A percentile compares a stretch with the other conserved stretches of the same genome.
phyloP scores from a whole-genome alignment of 495 filamentous ascomycete species.

The Neurospora sp. region DNA sequence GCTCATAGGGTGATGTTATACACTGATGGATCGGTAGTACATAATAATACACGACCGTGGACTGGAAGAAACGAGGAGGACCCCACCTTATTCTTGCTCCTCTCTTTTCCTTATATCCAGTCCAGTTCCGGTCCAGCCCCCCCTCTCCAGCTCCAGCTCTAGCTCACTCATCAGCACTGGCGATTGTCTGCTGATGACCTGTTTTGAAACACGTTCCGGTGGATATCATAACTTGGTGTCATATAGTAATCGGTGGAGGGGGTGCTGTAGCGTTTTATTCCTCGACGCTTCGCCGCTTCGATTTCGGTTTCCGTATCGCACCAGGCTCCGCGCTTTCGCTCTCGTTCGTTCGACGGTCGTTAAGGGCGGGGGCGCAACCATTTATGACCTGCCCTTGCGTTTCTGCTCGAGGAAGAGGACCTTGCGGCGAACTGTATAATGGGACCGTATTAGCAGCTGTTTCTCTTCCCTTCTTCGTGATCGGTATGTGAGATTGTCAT shows the following conservation, averaged over 20 bases:
- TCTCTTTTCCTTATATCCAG: neutral
- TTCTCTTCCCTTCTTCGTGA: neutral
- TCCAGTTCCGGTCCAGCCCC: neutral
- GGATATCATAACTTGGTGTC: neutral
- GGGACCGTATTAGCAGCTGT: neutral
- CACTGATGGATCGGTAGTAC: conserved; percentile 11
- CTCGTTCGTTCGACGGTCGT: neutral
- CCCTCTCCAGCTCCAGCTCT: neutral
- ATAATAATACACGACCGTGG: conserved; percentile 4
- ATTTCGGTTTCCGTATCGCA: neutral
- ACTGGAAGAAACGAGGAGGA: neutral
- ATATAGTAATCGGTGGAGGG: neutral
- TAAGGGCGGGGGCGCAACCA: neutral
- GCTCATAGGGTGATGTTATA: conserved; percentile 2
- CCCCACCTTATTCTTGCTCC: neutral
- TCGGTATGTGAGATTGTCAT: too few relatives aligned
- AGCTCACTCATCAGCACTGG: neutral
- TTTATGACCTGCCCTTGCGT: conserved; percentile 34
- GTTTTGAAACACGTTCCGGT: neutral
- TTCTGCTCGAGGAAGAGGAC: conserved; percentile 91
- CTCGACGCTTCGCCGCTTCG: neutral
- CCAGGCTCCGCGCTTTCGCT: neutral
- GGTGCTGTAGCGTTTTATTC: neutral
- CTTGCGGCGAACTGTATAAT: conserved; percentile 61
- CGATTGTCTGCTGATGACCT: neutral